A percentile compares a stretch with the other conserved stretches of the same genome.
Evolutionary conservation across 148 eudicot genomes (phyloP).

Genomic region (Pouteria glomerata): DNA sequence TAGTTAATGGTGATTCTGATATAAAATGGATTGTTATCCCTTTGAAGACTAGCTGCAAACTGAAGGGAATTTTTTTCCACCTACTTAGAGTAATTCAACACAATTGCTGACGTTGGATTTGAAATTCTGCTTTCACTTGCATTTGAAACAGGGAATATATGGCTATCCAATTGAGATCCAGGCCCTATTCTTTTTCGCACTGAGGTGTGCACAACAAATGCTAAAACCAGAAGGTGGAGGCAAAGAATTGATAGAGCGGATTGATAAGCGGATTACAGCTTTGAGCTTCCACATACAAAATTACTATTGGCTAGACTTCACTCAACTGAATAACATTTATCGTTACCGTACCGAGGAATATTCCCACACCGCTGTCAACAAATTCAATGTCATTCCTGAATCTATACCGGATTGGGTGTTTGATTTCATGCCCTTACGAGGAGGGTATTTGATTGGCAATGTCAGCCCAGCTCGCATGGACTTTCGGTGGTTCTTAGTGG

Average conservation of each 20-base stretch:
- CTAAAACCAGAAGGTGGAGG: constrained; percentile 47
- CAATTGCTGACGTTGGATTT: too few relatives aligned
- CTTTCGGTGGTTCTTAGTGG: constrained; percentile 58
- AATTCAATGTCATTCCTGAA: constrained; percentile 56
- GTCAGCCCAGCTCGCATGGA: constrained; percentile 76
- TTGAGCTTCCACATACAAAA: constrained; percentile 53
- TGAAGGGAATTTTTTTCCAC: too few relatives aligned
- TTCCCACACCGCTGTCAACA: constrained; percentile 61
- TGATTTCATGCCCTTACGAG: constrained; percentile 48
- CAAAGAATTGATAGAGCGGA: constrained; percentile 45
- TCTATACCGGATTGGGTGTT: constrained; percentile 62
- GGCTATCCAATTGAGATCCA: constrained; percentile 72
- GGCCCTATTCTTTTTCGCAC: constrained; percentile 66
- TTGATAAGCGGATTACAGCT: constrained; percentile 42
- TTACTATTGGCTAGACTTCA: constrained; percentile 64
- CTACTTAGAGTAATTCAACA: too few relatives aligned
- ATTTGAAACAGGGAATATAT: constrained; percentile 47
- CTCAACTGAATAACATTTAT: constrained; percentile 58
- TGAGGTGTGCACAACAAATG: constrained; percentile 52
- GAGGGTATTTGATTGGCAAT: constrained; percentile 61
- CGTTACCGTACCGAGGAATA: constrained; percentile 56
- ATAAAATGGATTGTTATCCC: too few relatives aligned
- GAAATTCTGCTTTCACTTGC: too few relatives aligned
- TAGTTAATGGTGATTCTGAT: too few relatives aligned
- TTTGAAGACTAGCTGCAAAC: too few relatives aligned